These are phyloP conservation scores for Chlamydomonas schloesseri DNA, from an alignment of 139 green algal genomes.

Conservation along the genomic window DNA sequence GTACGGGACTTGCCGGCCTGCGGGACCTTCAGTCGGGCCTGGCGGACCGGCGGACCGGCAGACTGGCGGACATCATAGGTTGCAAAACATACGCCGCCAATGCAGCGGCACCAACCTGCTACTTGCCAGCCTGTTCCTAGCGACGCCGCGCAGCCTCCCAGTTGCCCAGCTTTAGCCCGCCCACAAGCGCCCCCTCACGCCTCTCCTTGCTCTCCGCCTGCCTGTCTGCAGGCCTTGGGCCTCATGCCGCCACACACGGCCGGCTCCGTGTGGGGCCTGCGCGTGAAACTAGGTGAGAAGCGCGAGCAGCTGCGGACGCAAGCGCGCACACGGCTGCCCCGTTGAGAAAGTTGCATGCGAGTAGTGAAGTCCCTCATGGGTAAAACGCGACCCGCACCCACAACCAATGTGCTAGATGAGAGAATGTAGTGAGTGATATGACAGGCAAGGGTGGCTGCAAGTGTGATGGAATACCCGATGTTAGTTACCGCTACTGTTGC, in stretches of 20 bases:
- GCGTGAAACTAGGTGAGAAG: neutral
- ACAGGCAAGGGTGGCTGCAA: too few species aligned
- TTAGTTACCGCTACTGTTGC: too few species aligned
- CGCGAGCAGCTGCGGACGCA: neutral
- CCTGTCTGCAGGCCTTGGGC: neutral
- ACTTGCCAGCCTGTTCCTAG: neutral
- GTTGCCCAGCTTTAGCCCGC: neutral
- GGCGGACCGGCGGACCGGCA: too few species aligned
- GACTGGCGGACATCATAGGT: too few species aligned
- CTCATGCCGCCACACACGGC: neutral
- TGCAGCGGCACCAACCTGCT: neutral
- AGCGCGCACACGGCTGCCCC: neutral
- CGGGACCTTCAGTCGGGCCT: too few species aligned
- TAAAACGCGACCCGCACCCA: too few species aligned
- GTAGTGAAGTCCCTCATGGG: neutral
- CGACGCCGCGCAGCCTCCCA: too few species aligned
- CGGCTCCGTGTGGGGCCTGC: constrained; percentile 29
- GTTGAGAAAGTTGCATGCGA: too few species aligned
- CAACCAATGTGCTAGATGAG: too few species aligned
- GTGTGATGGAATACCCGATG: too few species aligned
- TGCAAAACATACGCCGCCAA: neutral
- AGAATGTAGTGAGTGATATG: too few species aligned
- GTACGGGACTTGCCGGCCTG: neutral
- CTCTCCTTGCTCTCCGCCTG: neutral
- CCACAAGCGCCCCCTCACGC: neutral